These are phyloP conservation scores for Phytophthora foliorum DNA, from an alignment of 352 stramenopile species.

Conservation along the genomic window DNA sequence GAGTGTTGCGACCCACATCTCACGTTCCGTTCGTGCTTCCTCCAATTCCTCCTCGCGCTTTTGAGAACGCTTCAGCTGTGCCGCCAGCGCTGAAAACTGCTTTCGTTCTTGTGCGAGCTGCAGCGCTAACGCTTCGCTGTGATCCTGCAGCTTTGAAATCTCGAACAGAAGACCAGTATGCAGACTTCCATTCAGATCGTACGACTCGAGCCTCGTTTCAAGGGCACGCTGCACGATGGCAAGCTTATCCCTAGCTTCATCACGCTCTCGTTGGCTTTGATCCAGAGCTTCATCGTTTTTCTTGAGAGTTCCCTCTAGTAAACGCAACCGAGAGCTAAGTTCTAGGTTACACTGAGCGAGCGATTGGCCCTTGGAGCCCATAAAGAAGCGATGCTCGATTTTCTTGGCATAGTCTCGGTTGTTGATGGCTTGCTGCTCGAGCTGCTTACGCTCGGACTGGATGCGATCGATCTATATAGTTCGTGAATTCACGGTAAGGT, in stretches of 20 bases:
- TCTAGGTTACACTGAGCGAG: conserved; percentile 76
- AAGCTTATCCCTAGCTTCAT: conserved; percentile 64
- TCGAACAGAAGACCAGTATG: conserved; percentile 84
- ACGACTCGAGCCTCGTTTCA: conserved; percentile 71
- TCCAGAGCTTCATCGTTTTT: conserved; percentile 37
- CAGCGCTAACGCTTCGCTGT: conserved; percentile 64
- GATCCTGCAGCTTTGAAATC: conserved; percentile 77
- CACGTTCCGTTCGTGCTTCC: conserved; percentile 59
- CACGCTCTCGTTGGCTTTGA: conserved; percentile 39
- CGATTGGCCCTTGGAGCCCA: conserved; percentile 72
- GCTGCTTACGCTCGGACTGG: conserved; percentile 74
- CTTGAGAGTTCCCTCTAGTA: conserved; percentile 45
- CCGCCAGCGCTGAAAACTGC: conserved; percentile 40
- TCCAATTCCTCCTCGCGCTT: conserved; percentile 56
- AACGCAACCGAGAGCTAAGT: conserved; percentile 51
- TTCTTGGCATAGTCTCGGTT: conserved; percentile 90
- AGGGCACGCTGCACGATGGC: conserved; percentile 77
- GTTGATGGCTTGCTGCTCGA: conserved; percentile 84
- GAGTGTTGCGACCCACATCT: conserved; percentile 61
- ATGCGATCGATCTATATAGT: conserved; percentile 78
- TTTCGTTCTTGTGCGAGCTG: conserved; percentile 72
- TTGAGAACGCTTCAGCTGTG: conserved; percentile 39
- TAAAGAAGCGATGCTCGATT: conserved; percentile 87
- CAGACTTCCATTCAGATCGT: conserved; percentile 73
- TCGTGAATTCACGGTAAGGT: neutral